phyloP scores from a whole-genome alignment of 108 stramenopile species.

The Cyclotella choctawhatcheeana region DNA sequence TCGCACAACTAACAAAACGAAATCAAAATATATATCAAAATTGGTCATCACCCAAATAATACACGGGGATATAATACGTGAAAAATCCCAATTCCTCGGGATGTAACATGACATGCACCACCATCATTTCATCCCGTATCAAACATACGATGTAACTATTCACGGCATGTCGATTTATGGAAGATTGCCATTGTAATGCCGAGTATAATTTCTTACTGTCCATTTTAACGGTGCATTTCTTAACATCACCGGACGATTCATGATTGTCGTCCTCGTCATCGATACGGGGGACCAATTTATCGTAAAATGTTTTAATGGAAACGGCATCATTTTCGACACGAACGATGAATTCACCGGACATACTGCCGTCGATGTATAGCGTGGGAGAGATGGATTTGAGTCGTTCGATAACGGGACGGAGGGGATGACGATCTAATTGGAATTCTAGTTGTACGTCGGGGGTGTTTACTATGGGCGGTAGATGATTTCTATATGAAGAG shows the following conservation, averaged over 20 bases:
- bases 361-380: constrained; percentile 59
- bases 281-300: constrained; percentile 45
- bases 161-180: constrained; percentile 53
- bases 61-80: constrained; percentile 86
- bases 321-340: constrained; percentile 58
- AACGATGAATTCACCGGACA: constrained; percentile 57
- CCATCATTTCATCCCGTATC: constrained; percentile 86
- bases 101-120: constrained; percentile 74
- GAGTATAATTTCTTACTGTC: constrained; percentile 78
- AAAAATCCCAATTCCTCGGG: constrained; percentile 79
- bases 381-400: constrained; percentile 67
- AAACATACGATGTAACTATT: constrained; percentile 77
- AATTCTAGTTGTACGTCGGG: constrained; percentile 82
- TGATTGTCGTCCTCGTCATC: constrained; percentile 22
- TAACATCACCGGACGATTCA: constrained; percentile 13
- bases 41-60: constrained; percentile 45
- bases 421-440: constrained; percentile 63
- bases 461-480: constrained; percentile 74
- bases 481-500: constrained; percentile 52
- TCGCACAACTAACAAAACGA: too few relatives aligned
- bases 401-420: constrained; percentile 77
- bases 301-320: constrained; percentile 59
- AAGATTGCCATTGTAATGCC: constrained; percentile 83
- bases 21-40: too few relatives aligned
- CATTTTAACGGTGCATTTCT: constrained; percentile 75